phyloP scores from a whole-genome alignment of 768 basidiomycete species.

The Panaeolus cyanescens region DNA sequence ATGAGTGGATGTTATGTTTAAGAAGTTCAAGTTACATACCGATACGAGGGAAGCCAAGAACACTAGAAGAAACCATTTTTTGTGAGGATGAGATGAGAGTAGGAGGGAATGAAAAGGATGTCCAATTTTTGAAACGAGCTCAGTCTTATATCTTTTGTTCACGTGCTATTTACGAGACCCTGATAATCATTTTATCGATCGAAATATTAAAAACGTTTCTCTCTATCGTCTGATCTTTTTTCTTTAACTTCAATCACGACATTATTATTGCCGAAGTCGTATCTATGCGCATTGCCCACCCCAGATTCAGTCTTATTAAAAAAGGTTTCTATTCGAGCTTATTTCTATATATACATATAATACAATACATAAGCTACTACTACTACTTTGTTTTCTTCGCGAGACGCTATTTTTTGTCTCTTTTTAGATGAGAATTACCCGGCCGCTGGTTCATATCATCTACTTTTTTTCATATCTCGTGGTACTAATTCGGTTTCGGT shows the following conservation, averaged over 20 bases:
- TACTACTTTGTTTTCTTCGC: slow-evolving; percentile 13
- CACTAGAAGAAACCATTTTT: slow-evolving; percentile 79
- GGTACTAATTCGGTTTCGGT: neutral
- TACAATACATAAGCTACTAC: too few relatives aligned
- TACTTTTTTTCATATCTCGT: slow-evolving; percentile 8
- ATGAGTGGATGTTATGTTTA: neutral
- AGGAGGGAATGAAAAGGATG: slow-evolving; percentile 22
- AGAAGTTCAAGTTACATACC: slow-evolving; percentile 41
- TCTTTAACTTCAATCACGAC: neutral
- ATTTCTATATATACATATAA: neutral
- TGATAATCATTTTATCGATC: slow-evolving; percentile 38
- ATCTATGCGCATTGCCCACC: too few relatives aligned
- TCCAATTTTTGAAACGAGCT: slow-evolving; percentile 21
- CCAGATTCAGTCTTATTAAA: too few relatives aligned
- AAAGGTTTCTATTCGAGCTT: neutral
- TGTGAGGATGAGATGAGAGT: slow-evolving; percentile 23
- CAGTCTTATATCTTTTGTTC: slow-evolving; percentile 28
- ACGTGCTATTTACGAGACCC: slow-evolving; percentile 32
- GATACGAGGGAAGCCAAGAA: slow-evolving; percentile 93
- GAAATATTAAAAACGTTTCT: slow-evolving; percentile 12
- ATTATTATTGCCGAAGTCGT: too few relatives aligned
- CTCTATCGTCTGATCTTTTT: slow-evolving; percentile 17
- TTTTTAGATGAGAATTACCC: slow-evolving; percentile 5
- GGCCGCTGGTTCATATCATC: slow-evolving; percentile 11
- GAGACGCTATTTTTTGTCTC: slow-evolving; percentile 13